A percentile compares a stretch with the other conserved stretches of the same genome.
Evolutionary conservation across 179 eudicot species (phyloP).

Genomic region (Beta macrorhiza): DNA sequence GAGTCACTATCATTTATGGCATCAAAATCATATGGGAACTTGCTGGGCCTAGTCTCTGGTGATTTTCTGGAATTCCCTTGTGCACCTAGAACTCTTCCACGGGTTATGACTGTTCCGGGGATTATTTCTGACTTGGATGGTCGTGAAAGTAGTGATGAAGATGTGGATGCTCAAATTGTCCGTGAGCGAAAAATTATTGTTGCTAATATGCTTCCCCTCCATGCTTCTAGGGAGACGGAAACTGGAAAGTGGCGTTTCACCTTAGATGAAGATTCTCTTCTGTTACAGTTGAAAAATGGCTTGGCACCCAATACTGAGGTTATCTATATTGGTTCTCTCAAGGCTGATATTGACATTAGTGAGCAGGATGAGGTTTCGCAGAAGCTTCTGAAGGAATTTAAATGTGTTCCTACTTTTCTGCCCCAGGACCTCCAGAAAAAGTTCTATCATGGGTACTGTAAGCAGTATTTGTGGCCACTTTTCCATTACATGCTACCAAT

Average conservation of each 20-base stretch:
- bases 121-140: conserved; percentile 59
- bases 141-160: conserved; percentile 53
- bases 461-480: conserved; percentile 90
- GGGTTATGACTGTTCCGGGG: conserved; percentile 81
- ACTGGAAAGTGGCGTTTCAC: conserved; percentile 64
- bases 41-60: conserved; percentile 63
- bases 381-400: conserved; percentile 67
- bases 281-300: conserved; percentile 73
- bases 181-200: conserved; percentile 68
- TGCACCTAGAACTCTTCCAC: conserved; percentile 70
- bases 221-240: conserved; percentile 52
- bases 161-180: conserved; percentile 43
- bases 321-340: conserved; percentile 78
- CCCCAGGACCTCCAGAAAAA: conserved; percentile 65
- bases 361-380: conserved; percentile 88
- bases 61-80: conserved; percentile 57
- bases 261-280: conserved; percentile 68
- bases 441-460: conserved; percentile 80
- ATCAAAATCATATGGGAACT: conserved; percentile 65
- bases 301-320: conserved; percentile 66
- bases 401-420: conserved; percentile 80
- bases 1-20: conserved; percentile 42
- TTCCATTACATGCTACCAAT: conserved; percentile 94
- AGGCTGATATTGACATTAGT: conserved; percentile 58
- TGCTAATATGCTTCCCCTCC: conserved; percentile 74